Conservation (phyloP, 148 eudicot genomes). For the Polygonum aviculare region DNA sequence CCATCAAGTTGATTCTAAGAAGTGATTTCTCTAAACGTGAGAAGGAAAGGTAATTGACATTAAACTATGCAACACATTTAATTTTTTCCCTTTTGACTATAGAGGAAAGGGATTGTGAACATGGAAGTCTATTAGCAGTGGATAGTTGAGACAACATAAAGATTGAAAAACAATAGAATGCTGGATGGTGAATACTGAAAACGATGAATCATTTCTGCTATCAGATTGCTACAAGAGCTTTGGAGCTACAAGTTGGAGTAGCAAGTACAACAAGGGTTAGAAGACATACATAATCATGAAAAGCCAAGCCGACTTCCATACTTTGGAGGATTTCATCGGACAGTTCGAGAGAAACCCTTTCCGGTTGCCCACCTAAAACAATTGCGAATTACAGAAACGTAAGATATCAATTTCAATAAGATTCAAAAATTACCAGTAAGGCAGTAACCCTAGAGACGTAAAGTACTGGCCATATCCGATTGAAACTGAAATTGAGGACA, state of each 20-base stretch:
- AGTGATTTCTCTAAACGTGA: too few relatives aligned
- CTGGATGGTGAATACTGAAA: too few relatives aligned
- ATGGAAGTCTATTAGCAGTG: neutral
- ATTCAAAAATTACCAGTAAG: neutral
- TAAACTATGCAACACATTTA: too few relatives aligned
- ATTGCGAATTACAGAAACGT: neutral
- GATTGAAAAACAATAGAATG: neutral
- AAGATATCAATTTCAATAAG: neutral
- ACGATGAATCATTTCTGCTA: neutral
- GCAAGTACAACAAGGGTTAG: neutral
- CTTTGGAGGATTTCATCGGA: constrained; percentile 84
- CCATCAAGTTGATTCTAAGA: too few relatives aligned
- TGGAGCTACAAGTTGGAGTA: neutral
- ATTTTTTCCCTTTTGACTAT: too few relatives aligned
- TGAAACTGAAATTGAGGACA: neutral
- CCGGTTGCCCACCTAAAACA: constrained; percentile 34
- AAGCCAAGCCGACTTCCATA: constrained; percentile 99
- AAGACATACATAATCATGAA: constrained; percentile 73
- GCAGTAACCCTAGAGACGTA: neutral
- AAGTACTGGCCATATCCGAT: constrained; percentile 6
- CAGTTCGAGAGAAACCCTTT: constrained; percentile 70
- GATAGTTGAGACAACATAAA: neutral
- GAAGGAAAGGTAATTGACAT: too few relatives aligned
- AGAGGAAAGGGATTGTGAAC: neutral
- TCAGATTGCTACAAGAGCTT: neutral